These are phyloP conservation scores for Acanthamoeba lenticulata DNA, from an alignment of 208 protist species.

Conservation along the genomic window DNA sequence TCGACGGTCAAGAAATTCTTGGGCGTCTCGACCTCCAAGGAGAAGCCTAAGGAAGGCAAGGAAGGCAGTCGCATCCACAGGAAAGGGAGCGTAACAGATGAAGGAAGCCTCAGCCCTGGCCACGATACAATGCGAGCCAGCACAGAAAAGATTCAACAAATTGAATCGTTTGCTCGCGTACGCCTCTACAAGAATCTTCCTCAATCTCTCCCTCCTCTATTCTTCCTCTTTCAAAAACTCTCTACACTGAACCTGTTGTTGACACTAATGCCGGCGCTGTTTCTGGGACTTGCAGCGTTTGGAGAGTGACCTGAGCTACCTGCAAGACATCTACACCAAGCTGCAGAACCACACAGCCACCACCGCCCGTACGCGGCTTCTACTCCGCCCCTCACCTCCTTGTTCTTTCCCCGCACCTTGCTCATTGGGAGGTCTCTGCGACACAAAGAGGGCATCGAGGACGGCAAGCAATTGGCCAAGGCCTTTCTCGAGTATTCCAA, in stretches of 20 bases:
- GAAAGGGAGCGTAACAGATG: background rate
- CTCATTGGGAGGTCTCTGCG: background rate
- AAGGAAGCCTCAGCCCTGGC: background rate
- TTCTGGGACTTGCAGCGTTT: background rate
- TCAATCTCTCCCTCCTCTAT: background rate
- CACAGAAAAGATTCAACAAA: background rate
- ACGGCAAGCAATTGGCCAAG: background rate
- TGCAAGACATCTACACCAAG: slow-evolving; percentile 35
- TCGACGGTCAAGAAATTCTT: slow-evolving; percentile 49
- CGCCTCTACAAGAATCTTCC: background rate
- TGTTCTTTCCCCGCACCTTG: background rate
- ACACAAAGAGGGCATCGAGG: background rate
- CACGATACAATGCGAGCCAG: background rate
- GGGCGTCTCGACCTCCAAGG: background rate
- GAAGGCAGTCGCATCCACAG: background rate
- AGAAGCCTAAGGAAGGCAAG: background rate
- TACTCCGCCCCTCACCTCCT: background rate
- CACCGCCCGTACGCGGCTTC: background rate
- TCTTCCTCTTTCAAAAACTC: background rate
- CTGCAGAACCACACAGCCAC: slow-evolving; percentile 16
- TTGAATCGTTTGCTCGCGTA: slow-evolving; percentile 9
- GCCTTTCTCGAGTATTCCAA: slow-evolving; percentile 28
- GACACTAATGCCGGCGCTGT: background rate
- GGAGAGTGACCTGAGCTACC: background rate
- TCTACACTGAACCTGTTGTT: background rate